Conservation (phyloP, 306 rosid genomes). For the peach (Prunus persica) region DNA sequence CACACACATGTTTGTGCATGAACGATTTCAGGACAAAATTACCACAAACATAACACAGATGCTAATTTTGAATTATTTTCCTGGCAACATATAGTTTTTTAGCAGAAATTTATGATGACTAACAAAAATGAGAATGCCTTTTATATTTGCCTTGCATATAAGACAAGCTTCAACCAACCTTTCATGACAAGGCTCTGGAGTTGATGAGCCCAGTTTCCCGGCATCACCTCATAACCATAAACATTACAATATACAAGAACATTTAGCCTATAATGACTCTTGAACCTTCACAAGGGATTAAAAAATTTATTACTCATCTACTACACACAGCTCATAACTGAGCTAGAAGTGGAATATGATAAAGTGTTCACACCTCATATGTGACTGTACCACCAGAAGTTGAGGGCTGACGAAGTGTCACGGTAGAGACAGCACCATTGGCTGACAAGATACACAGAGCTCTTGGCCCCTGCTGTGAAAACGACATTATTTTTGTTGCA, state of each 20-base stretch:
- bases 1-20: neutral
- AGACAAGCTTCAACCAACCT: slow-evolving; percentile 4
- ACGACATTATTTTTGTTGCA: slow-evolving; percentile 79
- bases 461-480: slow-evolving; percentile 90
- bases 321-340: neutral
- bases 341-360: neutral
- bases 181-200: neutral
- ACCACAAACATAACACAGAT: neutral
- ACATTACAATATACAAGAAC: neutral
- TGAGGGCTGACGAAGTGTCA: slow-evolving; percentile 87
- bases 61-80: neutral
- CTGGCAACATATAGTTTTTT: neutral
- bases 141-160: neutral
- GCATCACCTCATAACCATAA: neutral
- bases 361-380: slow-evolving; percentile 59
- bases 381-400: slow-evolving; percentile 90
- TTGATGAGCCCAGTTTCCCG: neutral
- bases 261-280: neutral
- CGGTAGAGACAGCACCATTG: slow-evolving; percentile 86
- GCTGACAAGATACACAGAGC: slow-evolving; percentile 85
- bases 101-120: neutral
- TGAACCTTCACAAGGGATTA: slow-evolving; percentile 11
- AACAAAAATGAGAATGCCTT: neutral
- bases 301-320: neutral
- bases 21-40: neutral